phyloP scores from a whole-genome alignment of 2,329 filamentous ascomycete species.

The Colletotrichum orbiculare region DNA sequence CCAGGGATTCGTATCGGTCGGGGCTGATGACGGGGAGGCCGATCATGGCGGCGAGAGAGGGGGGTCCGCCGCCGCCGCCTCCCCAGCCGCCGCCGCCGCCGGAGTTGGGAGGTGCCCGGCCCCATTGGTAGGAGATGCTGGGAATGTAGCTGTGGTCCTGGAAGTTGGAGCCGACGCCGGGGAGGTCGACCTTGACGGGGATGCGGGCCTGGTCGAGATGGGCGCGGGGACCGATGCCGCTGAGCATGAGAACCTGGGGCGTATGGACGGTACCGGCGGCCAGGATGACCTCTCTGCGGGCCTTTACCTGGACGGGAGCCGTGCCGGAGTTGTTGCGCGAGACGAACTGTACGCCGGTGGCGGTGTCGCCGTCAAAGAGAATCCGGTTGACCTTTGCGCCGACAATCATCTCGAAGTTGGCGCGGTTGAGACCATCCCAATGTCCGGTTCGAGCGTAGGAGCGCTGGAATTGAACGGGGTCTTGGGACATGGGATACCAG shows the following conservation, averaged over 20 bases:
- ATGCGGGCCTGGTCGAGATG: slow-evolving; percentile 50
- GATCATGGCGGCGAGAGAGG: slow-evolving; percentile 40
- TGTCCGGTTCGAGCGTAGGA: slow-evolving; percentile 43
- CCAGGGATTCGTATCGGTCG: slow-evolving; percentile 37
- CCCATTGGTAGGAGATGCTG: slow-evolving; percentile 38
- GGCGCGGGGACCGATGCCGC: slow-evolving; percentile 53
- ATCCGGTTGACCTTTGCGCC: slow-evolving; percentile 40
- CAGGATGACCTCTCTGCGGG: slow-evolving; percentile 50
- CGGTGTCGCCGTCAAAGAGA: slow-evolving; percentile 40
- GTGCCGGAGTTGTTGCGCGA: slow-evolving; percentile 37
- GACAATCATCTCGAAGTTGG: slow-evolving; percentile 43
- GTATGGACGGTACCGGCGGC: slow-evolving; percentile 50
- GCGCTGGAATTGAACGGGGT: slow-evolving; percentile 38
- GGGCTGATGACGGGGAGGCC: slow-evolving; percentile 40
- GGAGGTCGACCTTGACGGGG: slow-evolving; percentile 50
- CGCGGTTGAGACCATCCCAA: slow-evolving; percentile 40
- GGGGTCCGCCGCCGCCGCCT: slow-evolving; percentile 32
- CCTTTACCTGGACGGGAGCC: slow-evolving; percentile 40
- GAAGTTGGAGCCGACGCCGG: slow-evolving; percentile 57
- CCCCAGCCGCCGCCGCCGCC: slow-evolving; percentile 25
- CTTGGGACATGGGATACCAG: slow-evolving; percentile 42
- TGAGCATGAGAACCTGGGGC: slow-evolving; percentile 55
- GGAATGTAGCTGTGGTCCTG: slow-evolving; percentile 49
- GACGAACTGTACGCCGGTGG: slow-evolving; percentile 44
- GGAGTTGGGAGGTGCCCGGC: slow-evolving; percentile 16